Percentiles rank a stretch among this genome's conserved stretches.
phyloP scores from a whole-genome alignment of 306 rosid genomes.

The Amphicarpaea edgeworthii region DNA sequence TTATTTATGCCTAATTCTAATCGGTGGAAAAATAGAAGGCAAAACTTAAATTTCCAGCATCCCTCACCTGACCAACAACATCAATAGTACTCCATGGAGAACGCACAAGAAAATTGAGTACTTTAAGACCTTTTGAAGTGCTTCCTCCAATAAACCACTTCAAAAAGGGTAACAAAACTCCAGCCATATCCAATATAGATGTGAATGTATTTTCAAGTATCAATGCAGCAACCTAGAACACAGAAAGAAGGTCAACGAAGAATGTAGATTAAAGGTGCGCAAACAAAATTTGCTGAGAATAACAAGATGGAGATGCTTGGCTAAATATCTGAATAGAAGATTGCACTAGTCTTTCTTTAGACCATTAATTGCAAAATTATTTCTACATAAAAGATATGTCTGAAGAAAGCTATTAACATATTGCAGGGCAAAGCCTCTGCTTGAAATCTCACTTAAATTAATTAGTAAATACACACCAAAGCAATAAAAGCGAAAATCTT shows the following conservation, averaged over 20 bases:
- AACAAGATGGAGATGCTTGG: slow-evolving; percentile 42
- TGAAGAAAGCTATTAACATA: slow-evolving; percentile 27
- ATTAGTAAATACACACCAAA: slow-evolving; percentile 15
- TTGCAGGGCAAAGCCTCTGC: slow-evolving; percentile 34
- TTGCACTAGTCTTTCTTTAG: slow-evolving; percentile 23
- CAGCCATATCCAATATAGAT: slow-evolving; percentile 99
- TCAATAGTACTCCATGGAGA: slow-evolving; percentile 98
- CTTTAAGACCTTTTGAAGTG: slow-evolving; percentile 73
- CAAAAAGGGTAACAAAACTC: slow-evolving; percentile 89
- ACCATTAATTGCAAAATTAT: background rate
- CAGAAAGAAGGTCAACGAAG: slow-evolving; percentile 41
- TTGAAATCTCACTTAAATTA: slow-evolving; percentile 28
- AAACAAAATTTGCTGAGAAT: slow-evolving; percentile 29
- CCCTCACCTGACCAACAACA: slow-evolving; percentile 80
- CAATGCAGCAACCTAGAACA: slow-evolving; percentile 83
- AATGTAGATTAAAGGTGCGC: slow-evolving; percentile 30
- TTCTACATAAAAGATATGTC: slow-evolving; percentile 20
- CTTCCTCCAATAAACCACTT: slow-evolving; percentile 97
- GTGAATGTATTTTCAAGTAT: slow-evolving; percentile 96
- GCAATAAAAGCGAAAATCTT: slow-evolving; percentile 18
- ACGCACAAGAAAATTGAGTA: slow-evolving; percentile 89
- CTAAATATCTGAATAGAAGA: slow-evolving; percentile 36
- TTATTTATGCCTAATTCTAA: slow-evolving; percentile 20
- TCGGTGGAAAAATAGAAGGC: slow-evolving; percentile 14
- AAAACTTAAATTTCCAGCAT: slow-evolving; percentile 39